Conservation (phyloP, 2,329 filamentous ascomycete species). For the Cladophialophora bantiana region DNA sequence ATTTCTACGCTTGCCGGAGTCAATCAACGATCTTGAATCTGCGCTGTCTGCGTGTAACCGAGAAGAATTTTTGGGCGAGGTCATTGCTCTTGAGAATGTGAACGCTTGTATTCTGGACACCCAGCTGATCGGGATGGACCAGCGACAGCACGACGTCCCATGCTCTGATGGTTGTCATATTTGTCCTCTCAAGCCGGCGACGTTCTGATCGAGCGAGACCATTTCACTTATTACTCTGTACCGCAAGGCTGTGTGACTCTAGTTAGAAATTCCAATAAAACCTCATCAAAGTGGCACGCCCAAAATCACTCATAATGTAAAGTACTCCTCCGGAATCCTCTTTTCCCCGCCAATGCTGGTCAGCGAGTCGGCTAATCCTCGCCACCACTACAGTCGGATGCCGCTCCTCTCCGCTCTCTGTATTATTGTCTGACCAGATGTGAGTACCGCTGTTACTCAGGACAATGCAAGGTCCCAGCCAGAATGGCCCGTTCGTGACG, state of each 20-base stretch:
- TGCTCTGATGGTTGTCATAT: conserved; percentile 26
- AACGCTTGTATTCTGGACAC: background rate
- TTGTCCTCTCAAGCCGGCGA: conserved; percentile 21
- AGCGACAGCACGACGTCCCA: background rate
- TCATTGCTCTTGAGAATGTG: background rate
- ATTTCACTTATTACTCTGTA: background rate
- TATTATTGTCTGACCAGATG: background rate
- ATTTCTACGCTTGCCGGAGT: conserved; percentile 21
- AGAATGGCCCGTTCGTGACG: background rate
- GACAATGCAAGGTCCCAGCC: background rate
- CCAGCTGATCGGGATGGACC: background rate
- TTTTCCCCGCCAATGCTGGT: background rate
- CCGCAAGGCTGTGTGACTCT: background rate
- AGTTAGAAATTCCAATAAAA: background rate
- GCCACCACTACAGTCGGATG: background rate
- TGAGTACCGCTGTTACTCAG: background rate
- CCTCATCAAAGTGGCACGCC: background rate
- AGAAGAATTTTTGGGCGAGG: conserved; percentile 13
- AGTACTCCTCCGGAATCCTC: no score
- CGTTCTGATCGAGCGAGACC: conserved; percentile 9
- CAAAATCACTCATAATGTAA: background rate
- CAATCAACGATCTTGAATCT: conserved; percentile 8
- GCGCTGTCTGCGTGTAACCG: conserved; percentile 14
- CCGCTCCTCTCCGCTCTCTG: background rate
- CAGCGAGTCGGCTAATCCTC: background rate